Conservation (phyloP, 1,139 yeast species). For the Zygoascus meyerae region DNA sequence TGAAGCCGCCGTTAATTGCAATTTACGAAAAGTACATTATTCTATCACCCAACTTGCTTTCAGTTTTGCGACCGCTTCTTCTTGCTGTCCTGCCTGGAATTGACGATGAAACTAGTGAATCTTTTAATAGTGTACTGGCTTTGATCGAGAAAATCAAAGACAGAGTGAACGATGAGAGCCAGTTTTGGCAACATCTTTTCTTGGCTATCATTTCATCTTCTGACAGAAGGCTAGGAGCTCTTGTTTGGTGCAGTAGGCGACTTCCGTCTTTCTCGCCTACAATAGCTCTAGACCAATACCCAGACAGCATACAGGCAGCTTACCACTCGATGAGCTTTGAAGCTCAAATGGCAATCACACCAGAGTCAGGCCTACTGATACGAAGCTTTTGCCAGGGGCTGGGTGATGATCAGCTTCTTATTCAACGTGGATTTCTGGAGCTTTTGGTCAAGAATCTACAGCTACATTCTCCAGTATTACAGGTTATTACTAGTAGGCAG, state of each 20-base stretch:
- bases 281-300: slow-evolving; percentile 8
- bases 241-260: slow-evolving; percentile 64
- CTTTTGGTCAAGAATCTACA: slow-evolving; percentile 63
- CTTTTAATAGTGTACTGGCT: slow-evolving; percentile 54
- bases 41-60: slow-evolving; percentile 44
- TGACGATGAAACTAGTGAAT: slow-evolving; percentile 87
- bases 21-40: slow-evolving; percentile 54
- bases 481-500: slow-evolving; percentile 40
- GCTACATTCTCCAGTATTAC: slow-evolving; percentile 54
- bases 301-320: slow-evolving; percentile 16
- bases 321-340: slow-evolving; percentile 41
- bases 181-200: slow-evolving; percentile 84
- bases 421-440: slow-evolving; percentile 87
- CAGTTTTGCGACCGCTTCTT: slow-evolving; percentile 61
- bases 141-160: slow-evolving; percentile 56
- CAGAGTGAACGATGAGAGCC: slow-evolving; percentile 59
- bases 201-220: slow-evolving; percentile 69
- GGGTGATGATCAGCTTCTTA: slow-evolving; percentile 55
- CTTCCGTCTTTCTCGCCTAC: slow-evolving; percentile 48
- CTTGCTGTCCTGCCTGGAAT: slow-evolving; percentile 78
- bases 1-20: slow-evolving; percentile 67
- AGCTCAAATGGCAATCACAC: slow-evolving; percentile 56
- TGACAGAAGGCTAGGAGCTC: slow-evolving; percentile 77
- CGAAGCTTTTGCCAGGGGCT: slow-evolving; percentile 71
- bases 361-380: slow-evolving; percentile 73